Conservation (phyloP, 2,329 filamentous ascomycete species). For the Apiospora marii region DNA sequence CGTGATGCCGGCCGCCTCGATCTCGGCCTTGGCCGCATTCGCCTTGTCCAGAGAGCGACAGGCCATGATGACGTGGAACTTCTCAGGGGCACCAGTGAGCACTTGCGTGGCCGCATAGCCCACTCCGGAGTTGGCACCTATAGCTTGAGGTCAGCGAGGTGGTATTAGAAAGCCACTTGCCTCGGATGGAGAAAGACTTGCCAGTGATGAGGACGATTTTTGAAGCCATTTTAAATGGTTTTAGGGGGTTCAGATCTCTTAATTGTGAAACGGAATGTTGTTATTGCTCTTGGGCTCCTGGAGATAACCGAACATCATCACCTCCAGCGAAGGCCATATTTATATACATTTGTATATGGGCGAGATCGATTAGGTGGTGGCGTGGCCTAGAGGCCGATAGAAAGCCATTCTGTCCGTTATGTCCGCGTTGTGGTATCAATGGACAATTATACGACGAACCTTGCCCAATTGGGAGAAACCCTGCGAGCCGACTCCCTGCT, state of each 20-base stretch:
- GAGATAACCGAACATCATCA: background rate
- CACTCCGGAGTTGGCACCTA: constrained; percentile 55
- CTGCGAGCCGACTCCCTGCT: background rate
- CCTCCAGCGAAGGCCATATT: background rate
- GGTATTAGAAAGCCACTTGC: too few species aligned
- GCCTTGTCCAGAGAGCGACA: constrained; percentile 48
- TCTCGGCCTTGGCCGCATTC: constrained; percentile 41
- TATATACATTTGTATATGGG: background rate
- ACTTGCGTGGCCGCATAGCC: constrained; percentile 51
- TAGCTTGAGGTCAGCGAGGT: too few species aligned
- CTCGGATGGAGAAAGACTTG: background rate
- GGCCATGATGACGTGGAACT: constrained; percentile 50
- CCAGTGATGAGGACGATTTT: constrained; percentile 19
- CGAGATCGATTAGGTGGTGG: background rate
- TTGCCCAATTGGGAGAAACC: background rate
- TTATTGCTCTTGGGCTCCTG: background rate
- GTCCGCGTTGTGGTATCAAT: background rate
- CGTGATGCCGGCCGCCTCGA: constrained; percentile 52
- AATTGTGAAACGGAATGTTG: background rate
- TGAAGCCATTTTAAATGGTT: background rate
- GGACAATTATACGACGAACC: background rate
- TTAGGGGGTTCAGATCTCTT: background rate
- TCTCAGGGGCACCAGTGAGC: constrained; percentile 44
- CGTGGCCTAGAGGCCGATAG: background rate
- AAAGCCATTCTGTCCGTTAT: background rate